Base-by-base conservation (phyloP, 805 yeast genomes). In the Candida hispaniensis region DNA sequence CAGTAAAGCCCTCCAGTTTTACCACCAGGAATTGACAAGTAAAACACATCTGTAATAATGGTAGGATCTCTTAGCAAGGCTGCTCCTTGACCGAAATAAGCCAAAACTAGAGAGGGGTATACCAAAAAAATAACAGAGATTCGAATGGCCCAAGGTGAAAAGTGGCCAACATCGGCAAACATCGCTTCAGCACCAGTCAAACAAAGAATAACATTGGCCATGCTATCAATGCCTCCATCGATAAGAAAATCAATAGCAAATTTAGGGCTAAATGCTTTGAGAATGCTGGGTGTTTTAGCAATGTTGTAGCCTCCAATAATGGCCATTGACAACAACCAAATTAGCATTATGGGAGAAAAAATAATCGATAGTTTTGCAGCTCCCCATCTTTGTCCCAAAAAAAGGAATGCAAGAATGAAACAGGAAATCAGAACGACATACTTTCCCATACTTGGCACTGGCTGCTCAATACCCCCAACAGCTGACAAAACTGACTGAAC, bases 161-260 rank as follows among this genome's bases (percentile, higher is more conserved):
- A 69, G 46, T 69, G 75, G 4, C 76, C 72, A 33, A 71, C 58
- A 50, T 73, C 78, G 2, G 77, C 75, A 54, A 73, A 73, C 73
- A 73, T 66, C 5, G 78, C 76, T 43, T 73, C 79, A 4, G 69
- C 58, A 18, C 79, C 79, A 0, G 79, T 71, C 15, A 73, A 52
- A 1, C 72, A 57, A 26, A 73, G 62, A 67, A 72, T 63, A 3
- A 69, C 67, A 4, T 69, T 65, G 7, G 69, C 63, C 18, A 73
- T 54, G 14, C 47, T 44, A 14, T 50, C 70, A 17, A 66, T 53
- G 3, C 62, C 59, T 11, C 48, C 40, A 7, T 48, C 43, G 29
- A 48, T 55, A 41, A 73, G 51, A 22, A 61, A 60, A n/a, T 56
- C 44, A 32, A 69, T 57, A 1, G 76, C 78, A 44, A 66, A 64